These are phyloP conservation scores for Macadamia tetraphylla DNA, from an alignment of 164 flowering plant genomes.

Conservation along the genomic window DNA sequence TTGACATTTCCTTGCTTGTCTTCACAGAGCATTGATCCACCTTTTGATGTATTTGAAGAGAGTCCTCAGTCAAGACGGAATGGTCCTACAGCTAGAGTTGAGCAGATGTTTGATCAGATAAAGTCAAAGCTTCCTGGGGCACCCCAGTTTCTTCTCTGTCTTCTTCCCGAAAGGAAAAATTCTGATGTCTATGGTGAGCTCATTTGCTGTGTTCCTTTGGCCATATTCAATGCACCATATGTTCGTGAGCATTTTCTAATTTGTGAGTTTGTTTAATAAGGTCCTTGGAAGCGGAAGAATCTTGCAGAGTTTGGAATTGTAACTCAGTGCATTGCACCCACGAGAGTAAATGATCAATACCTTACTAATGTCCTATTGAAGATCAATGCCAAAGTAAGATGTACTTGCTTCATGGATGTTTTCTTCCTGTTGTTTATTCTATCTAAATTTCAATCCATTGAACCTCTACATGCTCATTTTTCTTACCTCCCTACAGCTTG, in stretches of 20 bases:
- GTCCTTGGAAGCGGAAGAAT: slow-evolving; percentile 30
- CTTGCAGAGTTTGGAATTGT: slow-evolving; percentile 68
- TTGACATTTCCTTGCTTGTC: neutral
- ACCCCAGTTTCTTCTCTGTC: slow-evolving; percentile 54
- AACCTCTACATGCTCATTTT: neutral
- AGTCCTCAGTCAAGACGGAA: slow-evolving; percentile 31
- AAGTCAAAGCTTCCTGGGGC: slow-evolving; percentile 44
- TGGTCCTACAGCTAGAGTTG: slow-evolving; percentile 49
- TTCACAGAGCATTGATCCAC: slow-evolving; percentile 33
- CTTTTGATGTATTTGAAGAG: slow-evolving; percentile 53
- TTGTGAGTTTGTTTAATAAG: slow-evolving; percentile 2
- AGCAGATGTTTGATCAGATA: slow-evolving; percentile 52
- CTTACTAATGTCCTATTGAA: slow-evolving; percentile 63
- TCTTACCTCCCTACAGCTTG: slow-evolving; percentile 47
- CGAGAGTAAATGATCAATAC: slow-evolving; percentile 30
- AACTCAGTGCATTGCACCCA: slow-evolving; percentile 89
- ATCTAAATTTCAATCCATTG: slow-evolving; percentile 16
- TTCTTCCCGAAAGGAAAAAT: slow-evolving; percentile 56
- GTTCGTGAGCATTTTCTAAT: neutral
- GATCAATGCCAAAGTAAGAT: slow-evolving; percentile 43
- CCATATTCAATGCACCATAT: neutral
- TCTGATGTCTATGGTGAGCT: slow-evolving; percentile 60
- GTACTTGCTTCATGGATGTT: too few species aligned
- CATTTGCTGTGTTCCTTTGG: neutral
- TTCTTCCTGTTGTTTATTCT: slow-evolving; percentile 19